Evolutionary conservation across 192 early-diverging fungal species (phyloP), one percentile per base, ranked within the genome.

Genomic region (Oehlia diaphana): DNA sequence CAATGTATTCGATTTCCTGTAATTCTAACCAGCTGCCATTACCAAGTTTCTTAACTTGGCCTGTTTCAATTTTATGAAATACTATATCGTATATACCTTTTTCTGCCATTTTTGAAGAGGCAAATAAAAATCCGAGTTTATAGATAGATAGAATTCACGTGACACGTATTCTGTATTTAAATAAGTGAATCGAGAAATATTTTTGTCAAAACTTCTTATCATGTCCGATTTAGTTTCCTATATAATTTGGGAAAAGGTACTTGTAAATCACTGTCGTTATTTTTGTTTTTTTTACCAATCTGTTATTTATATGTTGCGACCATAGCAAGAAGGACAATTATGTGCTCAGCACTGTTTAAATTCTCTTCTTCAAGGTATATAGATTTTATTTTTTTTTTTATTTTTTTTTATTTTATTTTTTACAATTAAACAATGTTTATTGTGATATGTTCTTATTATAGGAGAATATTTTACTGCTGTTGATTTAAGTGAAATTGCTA

Each of bases 261-360:
- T 42, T 28, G 2, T 35, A 2, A 37, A 63, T 13, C 3, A 3
- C 61, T 2, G 0, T 13, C 21, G 16, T 47, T 49, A 37, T 69
- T 16, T 31, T 12, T 21, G n/a, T n/a, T 76, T 33, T 16, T 21
- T 1, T 6, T 39, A 49, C 13, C 9, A 39, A 39, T 21, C 35
- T 76, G 28, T 47, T 33, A 76, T 61, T 4, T 35, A 39, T 65
- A 33, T 28, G 12, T 14, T 9, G 4, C 23, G 37, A 61, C 21
- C 44, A 78, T 23, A 91, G 87, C 93, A 95, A 92, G 92, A 94
- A 81, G 94, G 93, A 37, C 87, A 91, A 72, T 84, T 95, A 61
- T 95, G 94, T 76, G 93, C 93, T 0, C 94, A 95, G 62, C 93
- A 95, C 85, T 92, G 92, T 39, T 76, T 95, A 69, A 95, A 95